phyloP scores from a whole-genome alignment of 1,284 basidiomycete genomes.

The Ustilago lituana region DNA sequence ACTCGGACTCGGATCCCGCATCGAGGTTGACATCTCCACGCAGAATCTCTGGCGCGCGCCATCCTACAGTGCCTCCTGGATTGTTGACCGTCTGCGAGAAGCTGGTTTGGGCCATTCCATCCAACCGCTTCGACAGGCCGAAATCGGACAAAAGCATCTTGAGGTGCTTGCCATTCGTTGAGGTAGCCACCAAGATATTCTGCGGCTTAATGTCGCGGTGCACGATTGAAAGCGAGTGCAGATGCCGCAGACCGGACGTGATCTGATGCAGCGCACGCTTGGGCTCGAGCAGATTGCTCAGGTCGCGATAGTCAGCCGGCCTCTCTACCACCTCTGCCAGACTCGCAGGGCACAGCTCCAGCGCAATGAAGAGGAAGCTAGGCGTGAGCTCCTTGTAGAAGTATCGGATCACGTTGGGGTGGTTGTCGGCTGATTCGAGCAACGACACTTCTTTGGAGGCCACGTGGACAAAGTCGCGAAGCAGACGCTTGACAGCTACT shows the following conservation, averaged over 20 bases:
- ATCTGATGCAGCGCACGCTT: constrained; percentile 89
- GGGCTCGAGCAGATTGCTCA: constrained; percentile 71
- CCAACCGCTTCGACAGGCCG: constrained; percentile 64
- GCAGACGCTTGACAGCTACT: constrained; percentile 93
- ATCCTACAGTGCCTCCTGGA: constrained; percentile 64
- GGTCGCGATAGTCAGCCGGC: constrained; percentile 55
- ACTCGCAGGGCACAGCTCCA: constrained; percentile 94
- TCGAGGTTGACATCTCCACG: constrained; percentile 59
- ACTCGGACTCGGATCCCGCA: constrained; percentile 47
- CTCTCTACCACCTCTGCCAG: constrained; percentile 89
- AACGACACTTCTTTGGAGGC: constrained; percentile 93
- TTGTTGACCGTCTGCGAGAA: constrained; percentile 66
- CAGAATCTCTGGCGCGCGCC: constrained; percentile 66
- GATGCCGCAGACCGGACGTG: constrained; percentile 84
- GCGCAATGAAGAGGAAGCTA: constrained; percentile 92
- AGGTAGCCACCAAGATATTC: constrained; percentile 82
- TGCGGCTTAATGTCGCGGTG: constrained; percentile 99
- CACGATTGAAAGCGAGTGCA: constrained; percentile 93
- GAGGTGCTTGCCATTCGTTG: constrained; percentile 49
- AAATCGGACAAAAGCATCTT: constrained; percentile 67
- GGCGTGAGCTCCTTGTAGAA: constrained; percentile 88
- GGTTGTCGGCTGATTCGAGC: constrained; percentile 89
- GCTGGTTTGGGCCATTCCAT: constrained; percentile 62
- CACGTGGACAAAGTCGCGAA: constrained; percentile 93
- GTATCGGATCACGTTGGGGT: constrained; percentile 95